A percentile compares a stretch with the other conserved stretches of the same genome.
These are phyloP conservation scores for Ganoderma leucocontextum DNA, from an alignment of 1,284 basidiomycete genomes.

Conservation along the genomic window DNA sequence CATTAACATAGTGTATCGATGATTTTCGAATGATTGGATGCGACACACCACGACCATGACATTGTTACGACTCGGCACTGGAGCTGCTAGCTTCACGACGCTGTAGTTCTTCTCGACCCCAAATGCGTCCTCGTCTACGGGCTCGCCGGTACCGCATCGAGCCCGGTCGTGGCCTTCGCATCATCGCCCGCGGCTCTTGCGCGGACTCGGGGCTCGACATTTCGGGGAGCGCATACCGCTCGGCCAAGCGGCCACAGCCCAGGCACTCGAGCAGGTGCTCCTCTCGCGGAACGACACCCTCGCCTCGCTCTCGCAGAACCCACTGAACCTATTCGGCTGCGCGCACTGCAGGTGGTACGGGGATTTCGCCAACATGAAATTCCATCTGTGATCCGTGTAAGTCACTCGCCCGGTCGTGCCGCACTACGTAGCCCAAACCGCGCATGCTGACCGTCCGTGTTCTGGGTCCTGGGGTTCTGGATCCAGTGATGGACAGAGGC, in stretches of 20 bases:
- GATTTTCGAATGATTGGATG: too few relatives aligned
- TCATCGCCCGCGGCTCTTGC: slow-evolving; percentile 40
- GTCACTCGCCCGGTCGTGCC: background rate
- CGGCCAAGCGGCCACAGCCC: background rate
- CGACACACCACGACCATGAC: too few relatives aligned
- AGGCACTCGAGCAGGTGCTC: background rate
- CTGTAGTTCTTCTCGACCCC: slow-evolving; percentile 45
- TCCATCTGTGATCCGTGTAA: background rate
- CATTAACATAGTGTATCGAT: too few relatives aligned
- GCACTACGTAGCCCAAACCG: background rate
- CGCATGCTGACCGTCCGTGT: background rate
- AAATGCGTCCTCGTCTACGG: slow-evolving; percentile 44
- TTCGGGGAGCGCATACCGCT: too few relatives aligned
- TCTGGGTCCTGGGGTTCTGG: too few relatives aligned
- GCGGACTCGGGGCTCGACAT: too few relatives aligned
- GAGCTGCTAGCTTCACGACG: too few relatives aligned
- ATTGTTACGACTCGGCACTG: too few relatives aligned
- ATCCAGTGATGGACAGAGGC: too few relatives aligned
- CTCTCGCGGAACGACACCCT: background rate
- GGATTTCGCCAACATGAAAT: background rate
- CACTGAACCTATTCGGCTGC: background rate
- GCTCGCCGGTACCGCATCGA: slow-evolving; percentile 29
- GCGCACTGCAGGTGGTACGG: background rate
- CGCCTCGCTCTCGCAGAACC: background rate
- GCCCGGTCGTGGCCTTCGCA: slow-evolving; percentile 38